Conservation (phyloP, 306 rosid genomes). For the Pyrus betulifolia region DNA sequence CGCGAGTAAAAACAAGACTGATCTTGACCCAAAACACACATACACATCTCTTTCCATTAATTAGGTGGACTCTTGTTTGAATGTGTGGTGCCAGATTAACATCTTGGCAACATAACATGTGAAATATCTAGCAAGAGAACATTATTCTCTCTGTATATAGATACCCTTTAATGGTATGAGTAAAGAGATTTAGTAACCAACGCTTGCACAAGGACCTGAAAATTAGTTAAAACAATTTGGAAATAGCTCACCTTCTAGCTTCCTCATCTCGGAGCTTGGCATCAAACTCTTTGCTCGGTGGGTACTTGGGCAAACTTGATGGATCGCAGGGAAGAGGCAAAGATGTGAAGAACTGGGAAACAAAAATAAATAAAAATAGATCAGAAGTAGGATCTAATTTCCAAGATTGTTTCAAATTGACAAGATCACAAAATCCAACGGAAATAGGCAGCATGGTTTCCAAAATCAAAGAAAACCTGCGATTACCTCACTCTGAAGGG, state of each 20-base stretch:
- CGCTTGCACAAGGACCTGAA: not conserved
- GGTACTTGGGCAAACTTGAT: slow-evolving; percentile 63
- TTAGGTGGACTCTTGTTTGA: not conserved
- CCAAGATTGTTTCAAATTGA: not conserved
- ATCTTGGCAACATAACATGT: not conserved
- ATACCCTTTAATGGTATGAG: not conserved
- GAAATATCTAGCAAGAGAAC: not conserved
- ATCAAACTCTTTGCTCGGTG: slow-evolving; percentile 87
- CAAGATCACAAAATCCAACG: not conserved
- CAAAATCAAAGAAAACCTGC: slow-evolving; percentile 1
- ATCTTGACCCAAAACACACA: not conserved
- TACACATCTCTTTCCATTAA: not conserved
- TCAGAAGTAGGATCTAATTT: slow-evolving; percentile 4
- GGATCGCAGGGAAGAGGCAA: slow-evolving; percentile 71
- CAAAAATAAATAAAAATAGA: slow-evolving; percentile 1
- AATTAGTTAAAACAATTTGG: not conserved
- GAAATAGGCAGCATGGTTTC: not conserved
- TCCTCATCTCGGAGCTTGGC: slow-evolving; percentile 64
- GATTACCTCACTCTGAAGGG: slow-evolving; percentile 72
- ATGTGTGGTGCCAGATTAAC: not conserved
- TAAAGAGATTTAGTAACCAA: not conserved
- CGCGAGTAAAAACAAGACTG: not conserved
- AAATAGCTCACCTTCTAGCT: slow-evolving; percentile 55
- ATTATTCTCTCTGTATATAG: not conserved
- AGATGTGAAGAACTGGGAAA: slow-evolving; percentile 60